Conservation (phyloP, 345 rosid species). For the Acer saccharum region DNA sequence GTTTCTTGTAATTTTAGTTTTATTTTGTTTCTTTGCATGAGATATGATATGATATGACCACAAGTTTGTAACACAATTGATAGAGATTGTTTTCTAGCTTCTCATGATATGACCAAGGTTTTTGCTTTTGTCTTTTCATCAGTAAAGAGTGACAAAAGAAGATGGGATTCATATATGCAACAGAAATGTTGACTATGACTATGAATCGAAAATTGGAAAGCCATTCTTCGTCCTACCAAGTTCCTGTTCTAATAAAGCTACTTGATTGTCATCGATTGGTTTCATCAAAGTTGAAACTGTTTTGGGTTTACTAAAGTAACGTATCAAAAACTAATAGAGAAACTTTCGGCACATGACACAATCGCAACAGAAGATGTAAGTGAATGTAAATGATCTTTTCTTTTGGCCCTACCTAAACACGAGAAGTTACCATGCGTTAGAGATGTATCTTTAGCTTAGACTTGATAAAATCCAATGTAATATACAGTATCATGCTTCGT, state of each 20-base stretch:
- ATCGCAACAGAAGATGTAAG: too few relatives aligned
- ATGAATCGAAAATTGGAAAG: background rate
- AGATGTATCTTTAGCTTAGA: too few relatives aligned
- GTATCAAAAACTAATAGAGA: too few relatives aligned
- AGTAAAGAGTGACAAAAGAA: background rate
- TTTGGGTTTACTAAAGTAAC: too few relatives aligned
- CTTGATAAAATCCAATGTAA: too few relatives aligned
- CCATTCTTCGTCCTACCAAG: background rate
- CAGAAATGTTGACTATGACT: background rate
- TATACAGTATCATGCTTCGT: too few relatives aligned
- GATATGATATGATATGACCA: background rate
- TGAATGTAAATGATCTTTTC: too few relatives aligned
- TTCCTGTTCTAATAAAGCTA: background rate
- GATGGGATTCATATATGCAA: background rate
- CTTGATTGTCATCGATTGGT: background rate
- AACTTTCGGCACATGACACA: too few relatives aligned
- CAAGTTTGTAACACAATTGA: background rate
- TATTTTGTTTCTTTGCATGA: background rate
- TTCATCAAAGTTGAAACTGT: too few relatives aligned
- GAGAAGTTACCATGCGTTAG: too few relatives aligned
- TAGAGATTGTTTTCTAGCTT: background rate
- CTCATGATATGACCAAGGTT: too few relatives aligned
- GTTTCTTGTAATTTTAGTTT: background rate
- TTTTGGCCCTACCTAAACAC: too few relatives aligned
- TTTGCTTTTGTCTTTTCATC: background rate